Evolutionary conservation across 805 yeast species (phyloP), one percentile per base, ranked within the genome.

Genomic region (Ogataea nitratoaversa): DNA sequence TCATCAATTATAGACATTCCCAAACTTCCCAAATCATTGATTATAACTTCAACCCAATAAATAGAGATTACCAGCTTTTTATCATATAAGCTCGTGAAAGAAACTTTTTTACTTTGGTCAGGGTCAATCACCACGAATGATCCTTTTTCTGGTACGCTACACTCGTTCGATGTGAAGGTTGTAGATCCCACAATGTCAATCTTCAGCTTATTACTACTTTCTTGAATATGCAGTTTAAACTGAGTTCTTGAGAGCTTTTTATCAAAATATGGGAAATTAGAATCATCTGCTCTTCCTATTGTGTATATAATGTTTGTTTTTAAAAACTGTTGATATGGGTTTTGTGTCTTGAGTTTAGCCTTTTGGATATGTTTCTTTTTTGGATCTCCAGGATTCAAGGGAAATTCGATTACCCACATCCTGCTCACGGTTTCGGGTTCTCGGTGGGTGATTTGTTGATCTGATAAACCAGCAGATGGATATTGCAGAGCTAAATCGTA

Each of bases 341-440:
- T 16, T 5, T 29, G 19, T n/a, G 9, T 14, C 19, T 29, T 29
- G 5, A 19, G 7, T 14, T 14, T 29, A 29, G 18, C 18, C 11
- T 29, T 29, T 11, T 16, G 31, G 19, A 29, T 29, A 14, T n/a
- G 31, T 16, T 29, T 29, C 31, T 29, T 29, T 25, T 34, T 34
- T 4, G 19, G 22, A 24, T 28, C 19, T 11, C 30, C 30, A 17
- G 27, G 23, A 16, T 13, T 13, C 13, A n/a, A 12, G 13, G 36
- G 36, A 25, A 34, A 34, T n/a, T 34, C 19, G n/a, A 34, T 24
- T 4, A 34, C 25, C 36, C 36, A 34, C 36, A 34, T 34, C 5
- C 6, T 6, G 7, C 9, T 6, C 6, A 14, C 19, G 7, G 25
- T 22, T 22, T n/a, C n/a, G n/a, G n/a, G n/a, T n/a, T n/a, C n/a